Evolutionary conservation across 78 protist genomes (phyloP), one percentile per base, ranked within the genome.

Genomic region (slime mould (Dictyostelium discoideum)): DNA sequence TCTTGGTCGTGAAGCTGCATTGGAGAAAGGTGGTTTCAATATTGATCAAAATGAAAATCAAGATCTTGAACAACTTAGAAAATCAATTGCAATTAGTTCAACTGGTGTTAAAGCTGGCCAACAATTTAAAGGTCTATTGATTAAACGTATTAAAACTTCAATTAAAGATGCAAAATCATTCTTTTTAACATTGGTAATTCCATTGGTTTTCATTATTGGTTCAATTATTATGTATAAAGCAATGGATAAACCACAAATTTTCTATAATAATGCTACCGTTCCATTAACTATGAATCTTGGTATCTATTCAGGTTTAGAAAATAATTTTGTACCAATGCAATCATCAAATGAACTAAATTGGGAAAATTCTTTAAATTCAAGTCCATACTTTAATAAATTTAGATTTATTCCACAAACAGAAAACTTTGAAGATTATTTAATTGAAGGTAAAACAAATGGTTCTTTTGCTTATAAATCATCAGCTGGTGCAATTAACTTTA

Each of bases 121-220:
- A 82, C 95, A 90, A 82, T 37, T 90, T 24, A 67, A 82, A 48
- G 95, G 95, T 67, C 78, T 90, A 8, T 9, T 90, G n/a, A 82
- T 90, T 26, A 90, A 90, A 39, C 85, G 95, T 60, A 37, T 90
- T 20, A 73, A 16, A 11, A 90, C 88, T 2, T 78, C 86, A 22
- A 42, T 39, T 46, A 90, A 90, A 54, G 95, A 90, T 72, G 24
- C 63, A 22, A 80, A 82, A 54, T 65, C 83, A 1, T 82, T 90
- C 57, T 20, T 82, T 5, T 37, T 90, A 9, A 69, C 95, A 5
- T 67, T 90, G 0, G 1, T 90, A 0, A 20, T 90, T 16, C 95
- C 95, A 50, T 73, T 46, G 16, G 65, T 54, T 20, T 54, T 81
- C 50, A 69, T 90, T 46, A 74, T 69, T 72, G 87, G 87, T 32